Evolutionary conservation across 768 basidiomycete genomes (phyloP), one percentile per base, ranked within the genome.

Genomic region (Agrocybe pediades): DNA sequence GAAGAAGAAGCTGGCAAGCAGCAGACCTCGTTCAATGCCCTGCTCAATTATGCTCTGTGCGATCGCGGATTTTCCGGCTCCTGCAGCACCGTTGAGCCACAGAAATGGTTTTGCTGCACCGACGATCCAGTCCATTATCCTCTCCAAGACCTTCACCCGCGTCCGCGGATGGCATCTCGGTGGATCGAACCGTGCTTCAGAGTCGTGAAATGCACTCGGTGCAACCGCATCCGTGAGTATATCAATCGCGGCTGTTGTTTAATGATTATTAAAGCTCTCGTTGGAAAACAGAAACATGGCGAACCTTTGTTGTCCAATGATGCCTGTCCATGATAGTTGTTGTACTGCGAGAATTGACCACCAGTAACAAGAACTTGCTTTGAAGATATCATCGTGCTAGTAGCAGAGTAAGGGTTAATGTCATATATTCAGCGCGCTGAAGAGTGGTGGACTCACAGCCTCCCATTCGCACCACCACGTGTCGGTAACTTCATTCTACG

Each of bases 1-100:
- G 59, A 74, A 72, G 55, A 74, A 74, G 58, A 71, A 74, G 43
- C 66, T 68, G 0, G 68, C 71, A 25, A 66, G 68, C 9, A 73
- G 62, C 6, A 15, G 46, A 16, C 51, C 56, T 26, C 21, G 20
- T 27, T 40, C 53, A 49, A 39, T 59, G 23, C 65, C 58, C 1
- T 15, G 15, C 16, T 65, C 62, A 7, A 45, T 41, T 6, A 46
- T 47, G 7, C 16, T 51, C 29, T 59, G 58, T 15, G 51, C 49
- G 26, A 59, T 55, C 0, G 58, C 49, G 6, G 58, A 55, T 21
- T 59, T 59, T 15, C 58, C 58, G 20, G 60, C 54, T 8, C 60
- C 60, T 3, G 60, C 60, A 5, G 60, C 50, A 0, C 54, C 57
- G 17, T 46, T 30, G 0, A 61, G 45, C 60, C 60, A 61, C 27